Base-by-base conservation (phyloP, 441 rosid species). In the Erysimum cheiri region DNA sequence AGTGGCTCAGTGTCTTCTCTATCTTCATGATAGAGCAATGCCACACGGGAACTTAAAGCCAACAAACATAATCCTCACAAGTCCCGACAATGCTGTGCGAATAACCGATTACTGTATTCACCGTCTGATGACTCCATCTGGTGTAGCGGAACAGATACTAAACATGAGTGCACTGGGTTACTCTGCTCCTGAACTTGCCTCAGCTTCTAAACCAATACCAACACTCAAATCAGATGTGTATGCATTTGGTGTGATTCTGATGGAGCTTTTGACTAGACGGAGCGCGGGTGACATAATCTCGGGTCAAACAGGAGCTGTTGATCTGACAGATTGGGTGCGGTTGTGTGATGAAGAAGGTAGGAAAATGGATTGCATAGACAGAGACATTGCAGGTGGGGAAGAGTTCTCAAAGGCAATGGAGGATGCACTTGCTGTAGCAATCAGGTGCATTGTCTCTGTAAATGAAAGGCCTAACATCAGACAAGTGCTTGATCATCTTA, bases 281-380 rank as follows among this genome's bases (percentile, higher is more conserved):
- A 88, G 98, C 32, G 98, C 98, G 0, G 95, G 98, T 13, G 98
- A 94, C 79, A 94, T 94, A 74, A 91, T 94, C 74, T 94, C 96
- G 1, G 98, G 98, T 46, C 97, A 89, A 61, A 84, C 97, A 2
- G 97, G 97, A 60, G 98, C 96, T 0, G 97, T 94, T 6, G 97
- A 94, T 74, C 89, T 94, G 22, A 87, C 92, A 0, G 97, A 91
- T 73, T 94, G 98, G 98, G 93, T 94, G 33, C 71, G 81, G 57
- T 73, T 91, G 41, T 91, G 92, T 39, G 87, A 91, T 70, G 83
- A 86, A 74, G 98, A 91, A 85, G 98, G 97, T 28, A 80, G 98
- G 50, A 86, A 91, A 71, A 84, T 85, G 96, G 97, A 94, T 70
- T 94, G 98, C 54, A 80, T 94, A 4, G 98, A 93, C 79, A 81